Evolutionary conservation across 208 protist species (phyloP).

Genomic region (Trypanosoma avium): DNA sequence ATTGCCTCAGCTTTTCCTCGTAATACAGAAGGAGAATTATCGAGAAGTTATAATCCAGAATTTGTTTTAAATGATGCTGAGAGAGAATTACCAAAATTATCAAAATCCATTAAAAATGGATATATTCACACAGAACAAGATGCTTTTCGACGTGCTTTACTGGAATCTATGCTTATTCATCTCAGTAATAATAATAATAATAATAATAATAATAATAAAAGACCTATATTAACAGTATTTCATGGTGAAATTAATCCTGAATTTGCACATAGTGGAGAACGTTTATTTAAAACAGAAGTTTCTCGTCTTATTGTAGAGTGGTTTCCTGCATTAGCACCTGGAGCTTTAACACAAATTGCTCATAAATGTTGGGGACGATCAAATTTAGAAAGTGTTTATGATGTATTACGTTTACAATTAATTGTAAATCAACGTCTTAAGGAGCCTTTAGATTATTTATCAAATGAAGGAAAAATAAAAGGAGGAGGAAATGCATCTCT

Average conservation of each 20-base stretch:
- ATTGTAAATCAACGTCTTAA: background rate
- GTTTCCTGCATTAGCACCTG: conserved; percentile 1
- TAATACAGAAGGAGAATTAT: background rate
- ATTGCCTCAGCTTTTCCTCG: background rate
- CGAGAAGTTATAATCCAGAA: background rate
- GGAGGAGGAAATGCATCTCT: background rate
- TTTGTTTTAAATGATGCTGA: background rate
- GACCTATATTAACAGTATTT: background rate
- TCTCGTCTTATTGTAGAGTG: conserved; percentile 12
- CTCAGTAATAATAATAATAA: background rate
- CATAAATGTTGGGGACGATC: conserved; percentile 10
- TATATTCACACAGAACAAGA: conserved; percentile 13
- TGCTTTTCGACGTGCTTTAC: conserved; percentile 1
- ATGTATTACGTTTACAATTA: conserved; percentile 1
- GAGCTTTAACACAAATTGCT: conserved; percentile 3
- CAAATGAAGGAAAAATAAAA: background rate
- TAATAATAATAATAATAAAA: background rate
- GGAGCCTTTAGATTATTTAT: background rate
- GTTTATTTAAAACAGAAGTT: conserved; percentile 4
- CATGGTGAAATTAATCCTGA: conserved; percentile 5
- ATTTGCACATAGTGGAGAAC: conserved; percentile 4
- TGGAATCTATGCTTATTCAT: conserved; percentile 8
- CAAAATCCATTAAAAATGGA: background rate
- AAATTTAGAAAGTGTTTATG: conserved; percentile 9
- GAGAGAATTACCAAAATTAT: background rate